A percentile compares a stretch with the other conserved stretches of the same genome.
Evolutionary conservation across 495 filamentous ascomycete genomes (phyloP).

Genomic region (Pseudoneurospora amorphoporcata): DNA sequence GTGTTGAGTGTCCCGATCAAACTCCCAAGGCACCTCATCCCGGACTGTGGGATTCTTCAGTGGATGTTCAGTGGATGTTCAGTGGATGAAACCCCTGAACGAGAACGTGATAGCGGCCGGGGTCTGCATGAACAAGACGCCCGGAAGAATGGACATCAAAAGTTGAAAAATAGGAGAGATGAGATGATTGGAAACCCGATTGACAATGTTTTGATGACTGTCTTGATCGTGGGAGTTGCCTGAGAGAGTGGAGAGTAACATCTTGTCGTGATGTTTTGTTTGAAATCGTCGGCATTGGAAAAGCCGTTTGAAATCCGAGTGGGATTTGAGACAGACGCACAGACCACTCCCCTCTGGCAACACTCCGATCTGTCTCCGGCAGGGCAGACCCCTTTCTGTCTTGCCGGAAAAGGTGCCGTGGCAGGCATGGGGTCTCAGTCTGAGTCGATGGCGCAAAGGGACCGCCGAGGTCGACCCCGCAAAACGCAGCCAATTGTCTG

Average conservation of each 20-base stretch:
- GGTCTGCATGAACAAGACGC: background rate
- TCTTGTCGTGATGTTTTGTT: background rate
- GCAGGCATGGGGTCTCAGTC: background rate
- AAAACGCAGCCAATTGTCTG: background rate
- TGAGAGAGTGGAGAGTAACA: background rate
- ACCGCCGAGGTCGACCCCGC: background rate
- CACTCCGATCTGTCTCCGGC: background rate
- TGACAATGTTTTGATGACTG: fast-evolving
- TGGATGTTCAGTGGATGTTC: background rate
- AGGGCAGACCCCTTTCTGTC: background rate
- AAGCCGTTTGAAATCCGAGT: background rate
- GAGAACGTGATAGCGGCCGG: background rate
- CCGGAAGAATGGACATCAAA: background rate
- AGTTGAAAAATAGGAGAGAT: too few species aligned
- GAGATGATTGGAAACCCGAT: background rate
- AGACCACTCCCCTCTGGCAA: background rate
- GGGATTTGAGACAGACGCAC: background rate
- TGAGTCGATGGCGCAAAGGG: background rate
- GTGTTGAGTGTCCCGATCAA: background rate
- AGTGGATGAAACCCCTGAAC: background rate
- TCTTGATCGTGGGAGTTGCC: background rate
- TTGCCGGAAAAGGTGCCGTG: background rate
- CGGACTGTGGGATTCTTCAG: background rate
- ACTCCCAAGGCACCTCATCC: background rate
- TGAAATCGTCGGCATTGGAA: background rate